Conservation (phyloP, 352 stramenopile genomes). For the Globisporangium perplexum region DNA sequence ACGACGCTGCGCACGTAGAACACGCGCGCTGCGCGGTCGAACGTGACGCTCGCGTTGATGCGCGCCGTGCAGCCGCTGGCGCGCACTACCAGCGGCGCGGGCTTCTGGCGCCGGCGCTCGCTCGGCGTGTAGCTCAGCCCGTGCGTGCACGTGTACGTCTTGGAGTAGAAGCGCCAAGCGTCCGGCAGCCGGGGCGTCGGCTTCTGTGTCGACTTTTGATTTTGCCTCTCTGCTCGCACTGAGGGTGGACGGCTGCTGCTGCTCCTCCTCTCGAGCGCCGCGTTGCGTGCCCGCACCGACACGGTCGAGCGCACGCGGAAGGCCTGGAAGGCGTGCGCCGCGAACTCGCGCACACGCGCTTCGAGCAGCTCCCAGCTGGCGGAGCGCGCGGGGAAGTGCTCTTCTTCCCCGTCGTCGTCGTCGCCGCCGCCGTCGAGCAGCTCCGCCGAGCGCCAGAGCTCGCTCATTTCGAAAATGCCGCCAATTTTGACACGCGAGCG, state of each 20-base stretch:
- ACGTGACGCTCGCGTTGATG: slow-evolving; percentile 6
- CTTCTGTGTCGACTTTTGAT: too few species aligned
- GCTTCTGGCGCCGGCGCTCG: not conserved
- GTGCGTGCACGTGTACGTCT: slow-evolving; percentile 9
- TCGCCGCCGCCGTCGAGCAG: too few species aligned
- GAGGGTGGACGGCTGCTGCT: too few species aligned
- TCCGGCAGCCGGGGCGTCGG: not conserved
- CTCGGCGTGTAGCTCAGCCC: not conserved
- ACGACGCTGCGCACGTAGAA: not conserved
- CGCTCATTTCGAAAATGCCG: too few species aligned
- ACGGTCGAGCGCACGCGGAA: slow-evolving; percentile 31
- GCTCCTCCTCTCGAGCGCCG: not conserved
- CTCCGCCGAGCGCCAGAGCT: too few species aligned
- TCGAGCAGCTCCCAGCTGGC: too few species aligned
- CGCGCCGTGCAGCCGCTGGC: slow-evolving; percentile 6
- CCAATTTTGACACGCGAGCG: too few species aligned
- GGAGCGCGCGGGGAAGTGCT: too few species aligned
- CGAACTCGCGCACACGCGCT: too few species aligned
- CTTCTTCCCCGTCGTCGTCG: too few species aligned
- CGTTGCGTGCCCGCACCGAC: not conserved
- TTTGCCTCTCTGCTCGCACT: too few species aligned
- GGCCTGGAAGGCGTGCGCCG: slow-evolving; percentile 44
- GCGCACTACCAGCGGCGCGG: not conserved
- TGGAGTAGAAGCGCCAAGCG: not conserved
- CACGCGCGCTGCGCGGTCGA: not conserved